Evolutionary conservation across 805 yeast species (phyloP), one percentile per base, ranked within the genome.

Genomic region (Candida jianshihensis): DNA sequence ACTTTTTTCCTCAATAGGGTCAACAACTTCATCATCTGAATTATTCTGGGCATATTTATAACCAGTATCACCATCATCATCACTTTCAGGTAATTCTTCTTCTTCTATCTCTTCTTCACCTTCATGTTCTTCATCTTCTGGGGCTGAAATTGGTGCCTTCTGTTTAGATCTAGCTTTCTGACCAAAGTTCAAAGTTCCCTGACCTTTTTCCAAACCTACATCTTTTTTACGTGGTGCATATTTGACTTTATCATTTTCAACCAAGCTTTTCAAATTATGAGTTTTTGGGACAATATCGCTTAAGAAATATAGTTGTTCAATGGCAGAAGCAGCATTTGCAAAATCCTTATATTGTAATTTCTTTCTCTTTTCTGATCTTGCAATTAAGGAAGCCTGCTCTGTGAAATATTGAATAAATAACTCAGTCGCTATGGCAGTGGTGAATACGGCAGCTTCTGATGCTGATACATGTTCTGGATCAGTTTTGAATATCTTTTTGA

Each of bases 341-440:
- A 83, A 73, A 54, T 84, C 94, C 33, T 71, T 68, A 56, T 85
- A 85, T 37, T 66, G 70, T n/a, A 85, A 60, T 46, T 78, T 80
- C 63, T 81, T 80, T 31, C 90, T 62, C 43, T 76, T 75, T 20
- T 75, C 81, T 26, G 76, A 63, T 46, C 76, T 73, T 22, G 94
- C 83, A 17, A 68, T 63, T 38, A 78, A 57, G 6, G 76, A 64
- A 0, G 92, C 88, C 51, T 81, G 85, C 51, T 79, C 86, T 2
- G 84, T 70, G 41, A 83, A 66, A 49, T 76, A 73, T 56, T 78
- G 79, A 17, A 83, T 68, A 51, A 84, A 84, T 17, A 81, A 59
- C 49, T 84, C 92, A 0, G 90, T 76, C 8, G 92, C 88, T n/a
- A 81, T 68, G 3, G 85, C 86, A 6, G 84, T 66, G 13, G 86